Evolutionary conservation across 768 basidiomycete genomes (phyloP).

Genomic region (Mycena vitilis): DNA sequence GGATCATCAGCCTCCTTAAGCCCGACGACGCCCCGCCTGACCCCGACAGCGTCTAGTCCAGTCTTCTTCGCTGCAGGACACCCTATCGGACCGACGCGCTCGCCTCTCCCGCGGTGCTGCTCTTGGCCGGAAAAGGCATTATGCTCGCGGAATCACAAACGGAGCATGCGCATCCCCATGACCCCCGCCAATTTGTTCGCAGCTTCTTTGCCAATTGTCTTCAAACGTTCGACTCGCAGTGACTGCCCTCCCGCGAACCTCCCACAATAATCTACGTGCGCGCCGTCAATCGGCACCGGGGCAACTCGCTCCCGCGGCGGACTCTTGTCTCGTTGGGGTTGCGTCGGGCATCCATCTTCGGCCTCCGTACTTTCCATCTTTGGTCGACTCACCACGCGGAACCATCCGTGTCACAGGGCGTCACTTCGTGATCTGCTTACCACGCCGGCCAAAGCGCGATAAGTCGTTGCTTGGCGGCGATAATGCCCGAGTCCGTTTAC

Average conservation of each 20-base stretch:
- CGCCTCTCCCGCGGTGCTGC: not conserved
- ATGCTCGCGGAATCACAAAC: not conserved
- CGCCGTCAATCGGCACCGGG: too few species aligned
- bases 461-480: not conserved
- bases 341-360: not conserved
- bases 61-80: not conserved
- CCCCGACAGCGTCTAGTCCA: not conserved
- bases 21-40: not conserved
- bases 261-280: too few species aligned
- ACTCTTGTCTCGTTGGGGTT: not conserved
- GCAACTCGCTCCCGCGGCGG: not conserved
- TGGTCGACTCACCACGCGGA: not conserved
- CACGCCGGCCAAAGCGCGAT: conserved; percentile 6
- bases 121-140: not conserved
- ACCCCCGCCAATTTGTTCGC: not conserved
- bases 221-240: too few species aligned
- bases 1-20: not conserved
- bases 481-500: not conserved
- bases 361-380: not conserved
- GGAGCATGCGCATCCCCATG: not conserved
- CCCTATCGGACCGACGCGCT: not conserved
- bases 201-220: too few species aligned
- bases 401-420: too few species aligned
- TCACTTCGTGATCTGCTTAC: not conserved
- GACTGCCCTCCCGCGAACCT: too few species aligned